Conservation (phyloP, 2,329 filamentous ascomycete species). For the Cryphonectria nitschkei region DNA sequence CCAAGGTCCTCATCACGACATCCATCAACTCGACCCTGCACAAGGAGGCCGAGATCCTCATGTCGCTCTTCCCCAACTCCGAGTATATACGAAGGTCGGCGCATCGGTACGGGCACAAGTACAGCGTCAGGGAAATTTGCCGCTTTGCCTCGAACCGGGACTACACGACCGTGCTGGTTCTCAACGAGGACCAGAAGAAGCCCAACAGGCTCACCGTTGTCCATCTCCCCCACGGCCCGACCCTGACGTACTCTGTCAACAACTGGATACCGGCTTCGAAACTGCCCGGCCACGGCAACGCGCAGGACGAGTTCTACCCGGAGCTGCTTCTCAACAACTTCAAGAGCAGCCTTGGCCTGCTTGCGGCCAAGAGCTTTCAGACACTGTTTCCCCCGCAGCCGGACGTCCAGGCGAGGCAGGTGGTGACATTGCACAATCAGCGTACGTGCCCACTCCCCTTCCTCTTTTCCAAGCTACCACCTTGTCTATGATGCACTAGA, state of each 20-base stretch:
- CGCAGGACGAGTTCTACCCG: slow-evolving; percentile 81
- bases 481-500: neutral
- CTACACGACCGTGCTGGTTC: slow-evolving; percentile 81
- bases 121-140: slow-evolving; percentile 88
- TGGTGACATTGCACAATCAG: slow-evolving; percentile 92
- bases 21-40: slow-evolving; percentile 88
- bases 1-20: slow-evolving; percentile 92
- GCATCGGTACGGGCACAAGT: slow-evolving; percentile 86
- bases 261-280: slow-evolving; percentile 91
- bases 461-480: neutral
- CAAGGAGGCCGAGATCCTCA: slow-evolving; percentile 77
- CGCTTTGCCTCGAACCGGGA: slow-evolving; percentile 80
- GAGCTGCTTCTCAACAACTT: slow-evolving; percentile 95
- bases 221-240: slow-evolving; percentile 72
- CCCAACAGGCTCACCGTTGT: slow-evolving; percentile 61
- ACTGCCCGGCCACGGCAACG: slow-evolving; percentile 84
- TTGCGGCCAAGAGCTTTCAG: slow-evolving; percentile 85
- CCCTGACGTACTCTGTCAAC: slow-evolving; percentile 88
- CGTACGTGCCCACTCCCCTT: slow-evolving; percentile 67
- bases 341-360: slow-evolving; percentile 84
- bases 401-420: slow-evolving; percentile 83
- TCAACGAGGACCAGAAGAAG: slow-evolving; percentile 88
- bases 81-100: slow-evolving; percentile 86
- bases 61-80: slow-evolving; percentile 80
- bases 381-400: slow-evolving; percentile 79